A percentile compares a stretch with the other conserved stretches of the same genome.
These are phyloP conservation scores for Parathielavia appendiculata DNA, from an alignment of 495 filamentous ascomycete genomes.

Conservation along the genomic window DNA sequence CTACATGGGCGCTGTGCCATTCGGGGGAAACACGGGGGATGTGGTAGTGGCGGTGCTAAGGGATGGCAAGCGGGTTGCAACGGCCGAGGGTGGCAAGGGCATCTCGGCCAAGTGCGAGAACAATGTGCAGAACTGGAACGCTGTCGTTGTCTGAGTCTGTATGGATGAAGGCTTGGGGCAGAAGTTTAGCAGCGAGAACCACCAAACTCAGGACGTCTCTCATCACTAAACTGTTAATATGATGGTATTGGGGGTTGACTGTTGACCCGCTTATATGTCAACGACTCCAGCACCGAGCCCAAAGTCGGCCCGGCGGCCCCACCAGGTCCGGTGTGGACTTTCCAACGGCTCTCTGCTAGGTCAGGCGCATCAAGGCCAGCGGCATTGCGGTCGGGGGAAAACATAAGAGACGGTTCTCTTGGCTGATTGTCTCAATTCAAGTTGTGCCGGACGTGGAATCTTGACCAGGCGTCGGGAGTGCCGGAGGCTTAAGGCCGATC, in stretches of 20 bases:
- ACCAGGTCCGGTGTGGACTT: not conserved
- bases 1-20: constrained; percentile 22
- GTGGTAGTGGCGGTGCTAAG: constrained; percentile 21
- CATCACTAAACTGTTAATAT: not conserved
- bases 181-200: not conserved
- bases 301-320: not conserved
- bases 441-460: too few relatives aligned
- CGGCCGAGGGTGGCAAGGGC: constrained; percentile 16
- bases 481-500: not conserved
- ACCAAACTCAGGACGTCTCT: not conserved
- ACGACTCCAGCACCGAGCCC: not conserved
- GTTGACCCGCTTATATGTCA: too few relatives aligned
- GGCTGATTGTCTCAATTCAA: too few relatives aligned
- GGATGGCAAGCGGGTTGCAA: constrained; percentile 9
- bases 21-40: constrained; percentile 19
- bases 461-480: too few relatives aligned
- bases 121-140: constrained; percentile 25
- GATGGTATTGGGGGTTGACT: too few relatives aligned
- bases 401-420: too few relatives aligned
- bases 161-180: not conserved
- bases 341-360: not conserved
- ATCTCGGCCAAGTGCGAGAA: constrained; percentile 18
- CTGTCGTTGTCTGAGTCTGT: constrained; percentile 10
- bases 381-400: not conserved
- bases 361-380: not conserved